Base-by-base conservation (phyloP, 768 basidiomycete species). In the Gautieria morchelliformis region DNA sequence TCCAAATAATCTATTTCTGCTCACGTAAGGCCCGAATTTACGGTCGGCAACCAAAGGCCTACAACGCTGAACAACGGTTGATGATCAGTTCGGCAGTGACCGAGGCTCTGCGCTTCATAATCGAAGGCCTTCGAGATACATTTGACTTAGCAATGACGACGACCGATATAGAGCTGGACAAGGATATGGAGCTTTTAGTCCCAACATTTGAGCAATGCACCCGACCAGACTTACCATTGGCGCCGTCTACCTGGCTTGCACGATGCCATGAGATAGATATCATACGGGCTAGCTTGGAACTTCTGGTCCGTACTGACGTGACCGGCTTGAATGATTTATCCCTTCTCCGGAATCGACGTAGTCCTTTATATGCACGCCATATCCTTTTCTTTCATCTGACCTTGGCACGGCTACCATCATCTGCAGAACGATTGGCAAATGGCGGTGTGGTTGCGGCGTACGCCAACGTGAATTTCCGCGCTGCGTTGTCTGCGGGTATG, bases 381-480 rank as follows among this genome's bases (percentile, higher is more conserved):
- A 74, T 95, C 57, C 80, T 96, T 54, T 73, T 85, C 32, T 89
- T 96, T 73, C 92, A 95, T 65, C 86, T 93, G 75, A 81, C 89
- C 0, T 71, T 96, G 19, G 89, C 87, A 15, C 81, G 81, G 58
- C 78, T 88, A 53, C 80, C 85, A 0, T 77, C 80, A 1, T 84
- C 89, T 0, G 92, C 93, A 0, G 93, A 95, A 67, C 74, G 87
- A 58, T 79, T 96, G 24, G 91, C 92, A 5, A 84, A 85, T 62
- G 89, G 88, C 61, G 91, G 92, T 33, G 74, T 91, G 1, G 71
- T 95, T 19, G 71, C 83, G 0, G 87, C 92, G 0, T 93, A 95
- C 66, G 85, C 84, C 65, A 89, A 87, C 63, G 93, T 89, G 66
- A 78, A 78, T 48, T 82, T 96, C 64, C 89, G 83, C 52, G 70